Conservation (phyloP, 768 basidiomycete genomes). For the Sarcodon sp. region DNA sequence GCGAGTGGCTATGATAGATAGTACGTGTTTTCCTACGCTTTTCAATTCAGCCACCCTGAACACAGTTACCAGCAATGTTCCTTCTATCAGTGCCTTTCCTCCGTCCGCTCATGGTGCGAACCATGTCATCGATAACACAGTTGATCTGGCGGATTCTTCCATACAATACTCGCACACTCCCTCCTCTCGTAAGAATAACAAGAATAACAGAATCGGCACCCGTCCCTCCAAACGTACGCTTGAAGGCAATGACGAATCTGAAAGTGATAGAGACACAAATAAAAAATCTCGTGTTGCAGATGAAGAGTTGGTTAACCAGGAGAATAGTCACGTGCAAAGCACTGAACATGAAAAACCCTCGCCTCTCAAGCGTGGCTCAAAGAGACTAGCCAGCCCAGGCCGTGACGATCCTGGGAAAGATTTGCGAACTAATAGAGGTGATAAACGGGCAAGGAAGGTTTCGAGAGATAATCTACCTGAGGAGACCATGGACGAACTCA, state of each 20-base stretch:
- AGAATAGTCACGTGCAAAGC: slow-evolving; percentile 4
- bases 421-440: slow-evolving; percentile 24
- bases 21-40: no score
- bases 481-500: slow-evolving; percentile 1
- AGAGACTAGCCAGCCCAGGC: slow-evolving; percentile 31
- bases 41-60: no score
- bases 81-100: no score
- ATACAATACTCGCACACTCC: no score
- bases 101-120: no score
- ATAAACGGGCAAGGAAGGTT: slow-evolving; percentile 45
- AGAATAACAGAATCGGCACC: no score
- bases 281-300: slow-evolving; percentile 45
- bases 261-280: slow-evolving; percentile 15
- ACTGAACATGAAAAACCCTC: no score
- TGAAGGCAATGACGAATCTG: slow-evolving; percentile 27
- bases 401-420: slow-evolving; percentile 32
- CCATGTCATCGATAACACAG: no score
- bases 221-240: slow-evolving; percentile 16
- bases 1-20: no score
- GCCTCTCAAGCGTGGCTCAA: slow-evolving; percentile 27
- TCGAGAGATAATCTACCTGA: slow-evolving; percentile 27
- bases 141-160: no score
- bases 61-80: no score
- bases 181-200: no score
- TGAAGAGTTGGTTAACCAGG: slow-evolving; percentile 32